These are phyloP conservation scores for Brettanomyces naardenensis DNA, from an alignment of 805 yeast genomes.

Conservation along the genomic window DNA sequence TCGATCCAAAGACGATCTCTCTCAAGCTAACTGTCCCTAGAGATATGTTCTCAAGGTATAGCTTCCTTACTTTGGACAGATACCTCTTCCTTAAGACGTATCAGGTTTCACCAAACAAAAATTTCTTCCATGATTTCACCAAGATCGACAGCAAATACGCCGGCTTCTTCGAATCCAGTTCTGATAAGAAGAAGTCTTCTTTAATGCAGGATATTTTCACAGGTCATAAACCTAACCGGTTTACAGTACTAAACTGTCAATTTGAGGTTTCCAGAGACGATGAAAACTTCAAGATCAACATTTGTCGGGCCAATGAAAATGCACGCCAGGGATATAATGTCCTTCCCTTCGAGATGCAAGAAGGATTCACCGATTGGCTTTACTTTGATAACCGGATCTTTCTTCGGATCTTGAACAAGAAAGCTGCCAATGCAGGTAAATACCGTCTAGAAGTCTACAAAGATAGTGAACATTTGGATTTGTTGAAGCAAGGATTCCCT, in stretches of 20 bases:
- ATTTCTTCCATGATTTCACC: constrained; percentile 19
- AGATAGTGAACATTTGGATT: neutral
- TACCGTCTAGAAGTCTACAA: constrained; percentile 1
- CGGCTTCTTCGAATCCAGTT: constrained; percentile 1
- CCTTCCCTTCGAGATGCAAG: neutral
- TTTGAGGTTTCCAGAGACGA: constrained; percentile 1
- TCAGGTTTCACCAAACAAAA: constrained; percentile 14
- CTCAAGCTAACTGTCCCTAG: constrained; percentile 14
- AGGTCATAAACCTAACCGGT: neutral
- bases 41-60: constrained; percentile 10
- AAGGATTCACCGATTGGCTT: constrained; percentile 4
- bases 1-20: constrained; percentile 3
- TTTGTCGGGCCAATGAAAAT: constrained; percentile 1
- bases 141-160: constrained; percentile 14
- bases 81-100: constrained; percentile 17
- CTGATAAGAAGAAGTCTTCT: neutral
- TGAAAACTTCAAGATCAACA: neutral
- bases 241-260: constrained; percentile 5
- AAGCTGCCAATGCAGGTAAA: neutral
- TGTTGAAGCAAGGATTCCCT: neutral
- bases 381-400: constrained; percentile 8
- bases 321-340: neutral
- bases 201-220: neutral
- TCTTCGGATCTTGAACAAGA: constrained; percentile 1
- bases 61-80: constrained; percentile 20